A percentile compares a stretch with the other conserved stretches of the same genome.
Conservation (phyloP, 257 asterid species). For the Solanum habrochaites region DNA sequence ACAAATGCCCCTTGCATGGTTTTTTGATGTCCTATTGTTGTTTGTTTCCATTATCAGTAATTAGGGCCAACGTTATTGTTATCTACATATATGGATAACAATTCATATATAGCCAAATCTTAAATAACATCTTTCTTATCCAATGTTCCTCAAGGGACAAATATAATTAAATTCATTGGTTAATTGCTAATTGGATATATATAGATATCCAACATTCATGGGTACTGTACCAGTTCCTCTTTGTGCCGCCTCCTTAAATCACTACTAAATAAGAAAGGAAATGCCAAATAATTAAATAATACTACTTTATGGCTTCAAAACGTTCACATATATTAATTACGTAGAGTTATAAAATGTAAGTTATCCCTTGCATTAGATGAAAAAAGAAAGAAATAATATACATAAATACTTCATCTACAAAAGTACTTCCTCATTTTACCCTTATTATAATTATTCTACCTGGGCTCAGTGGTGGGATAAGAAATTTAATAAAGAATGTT, state of each 20-base stretch:
- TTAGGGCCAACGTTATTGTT: not conserved
- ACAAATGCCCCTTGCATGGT: not conserved
- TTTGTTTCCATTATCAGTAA: not conserved
- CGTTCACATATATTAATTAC: no score
- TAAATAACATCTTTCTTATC: not conserved
- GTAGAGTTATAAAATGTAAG: not conserved
- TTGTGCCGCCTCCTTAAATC: not conserved
- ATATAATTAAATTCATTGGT: not conserved
- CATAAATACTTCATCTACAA: not conserved
- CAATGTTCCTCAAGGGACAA: not conserved
- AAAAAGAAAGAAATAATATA: no score
- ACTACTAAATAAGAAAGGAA: not conserved
- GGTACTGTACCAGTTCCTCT: not conserved
- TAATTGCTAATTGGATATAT: not conserved
- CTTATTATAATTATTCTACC: not conserved
- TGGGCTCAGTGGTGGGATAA: accelerated
- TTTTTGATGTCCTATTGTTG: not conserved
- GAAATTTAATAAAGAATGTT: no score
- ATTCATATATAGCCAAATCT: not conserved
- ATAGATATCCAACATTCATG: not conserved
- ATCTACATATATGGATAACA: not conserved
- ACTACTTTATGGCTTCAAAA: no score
- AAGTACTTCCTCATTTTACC: not conserved
- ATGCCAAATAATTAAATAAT: not conserved
- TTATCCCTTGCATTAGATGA: not conserved